Evolutionary conservation across 2,329 filamentous ascomycete species (phyloP), one percentile per base, ranked within the genome.

Genomic region (Coniella vitis): DNA sequence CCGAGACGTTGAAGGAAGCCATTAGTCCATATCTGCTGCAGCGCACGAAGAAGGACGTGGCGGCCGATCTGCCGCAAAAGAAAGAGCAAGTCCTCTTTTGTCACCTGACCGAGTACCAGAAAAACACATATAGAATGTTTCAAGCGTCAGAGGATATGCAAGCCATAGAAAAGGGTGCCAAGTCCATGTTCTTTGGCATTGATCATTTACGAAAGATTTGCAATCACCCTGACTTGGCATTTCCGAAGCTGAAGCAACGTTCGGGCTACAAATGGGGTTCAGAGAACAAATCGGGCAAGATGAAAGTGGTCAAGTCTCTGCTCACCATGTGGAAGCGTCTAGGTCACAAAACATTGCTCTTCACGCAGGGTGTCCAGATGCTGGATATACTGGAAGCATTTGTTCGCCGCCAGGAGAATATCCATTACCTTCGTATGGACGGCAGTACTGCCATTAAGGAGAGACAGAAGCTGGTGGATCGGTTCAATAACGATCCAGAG

Each of bases 11-110:
- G 38, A 96, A 96, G 60, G 90, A 95, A 56, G 84, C 90, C 0
- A 95, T 98, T 57, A 90, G 87, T 57, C 89, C 91, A 2, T 98
- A 96, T 61, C 75, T 98, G 4, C 74, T 98, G 3, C 91, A 97
- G 61, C 82, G 93, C 8, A 81, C 95, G 63, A 98, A 98, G 67
- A 81, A 86, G 2, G 93, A 98, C 64, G 93, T 98, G 13, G 91
- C 93, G 4, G 81, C 90, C 7, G 91, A 97, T 64, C 71, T 98
- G 12, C 93, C 93, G 0, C 88, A 95, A 65, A 98, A 98, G 74
- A 95, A 84, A 44, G 93, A 98, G 63, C 88, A 95, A 57, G 93
- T 98, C 0, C 73, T 98, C 3, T 97, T 98, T 65, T 97, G 93
- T 69, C 95, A 94, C 63, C 72, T 98, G 53, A 95, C 90, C 0